These are phyloP conservation scores for Stemphylium beticola DNA, from an alignment of 2,329 filamentous ascomycete genomes.

Conservation along the genomic window DNA sequence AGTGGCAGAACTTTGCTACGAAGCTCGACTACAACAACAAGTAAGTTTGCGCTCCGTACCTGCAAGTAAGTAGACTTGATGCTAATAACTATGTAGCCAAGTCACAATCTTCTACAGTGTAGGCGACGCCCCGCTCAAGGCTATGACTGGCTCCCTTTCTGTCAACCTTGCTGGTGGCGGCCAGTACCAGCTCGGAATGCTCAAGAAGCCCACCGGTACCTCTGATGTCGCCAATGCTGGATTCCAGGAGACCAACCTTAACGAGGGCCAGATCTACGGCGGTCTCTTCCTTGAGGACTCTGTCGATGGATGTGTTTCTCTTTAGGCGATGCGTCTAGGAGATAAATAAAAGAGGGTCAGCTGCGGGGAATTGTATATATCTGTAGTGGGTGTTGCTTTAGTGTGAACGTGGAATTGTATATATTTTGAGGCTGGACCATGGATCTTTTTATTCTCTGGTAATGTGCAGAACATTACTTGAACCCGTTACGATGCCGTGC, in stretches of 20 bases:
- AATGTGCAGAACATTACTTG: too few relatives aligned
- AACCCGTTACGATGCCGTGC: too few relatives aligned
- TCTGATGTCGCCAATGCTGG: slow-evolving; percentile 49
- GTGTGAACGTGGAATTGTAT: too few relatives aligned
- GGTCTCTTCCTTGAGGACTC: slow-evolving; percentile 50
- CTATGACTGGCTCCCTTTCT: slow-evolving; percentile 54
- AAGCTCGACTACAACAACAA: slow-evolving; percentile 63
- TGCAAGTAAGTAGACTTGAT: not conserved
- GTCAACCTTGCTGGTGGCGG: slow-evolving; percentile 64
- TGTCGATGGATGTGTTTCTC: slow-evolving; percentile 40
- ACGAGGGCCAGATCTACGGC: slow-evolving; percentile 50
- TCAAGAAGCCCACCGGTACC: slow-evolving; percentile 65
- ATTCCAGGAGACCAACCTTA: slow-evolving; percentile 42
- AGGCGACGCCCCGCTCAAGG: slow-evolving; percentile 53
- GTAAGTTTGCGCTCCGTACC: slow-evolving; percentile 44
- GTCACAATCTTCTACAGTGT: slow-evolving; percentile 65
- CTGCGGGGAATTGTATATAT: not conserved
- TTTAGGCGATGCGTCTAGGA: slow-evolving; percentile 15
- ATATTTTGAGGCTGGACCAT: too few relatives aligned
- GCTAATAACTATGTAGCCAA: slow-evolving; percentile 50
- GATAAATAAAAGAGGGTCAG: not conserved
- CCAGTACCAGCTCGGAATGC: slow-evolving; percentile 66
- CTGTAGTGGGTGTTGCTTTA: too few relatives aligned
- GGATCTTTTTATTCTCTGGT: too few relatives aligned
- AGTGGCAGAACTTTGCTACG: slow-evolving; percentile 68